Percentiles rank a stretch among this genome's conserved stretches.
These are phyloP conservation scores for Zizania latifolia DNA, from an alignment of 176 grass and related monocot genomes.

Conservation along the genomic window DNA sequence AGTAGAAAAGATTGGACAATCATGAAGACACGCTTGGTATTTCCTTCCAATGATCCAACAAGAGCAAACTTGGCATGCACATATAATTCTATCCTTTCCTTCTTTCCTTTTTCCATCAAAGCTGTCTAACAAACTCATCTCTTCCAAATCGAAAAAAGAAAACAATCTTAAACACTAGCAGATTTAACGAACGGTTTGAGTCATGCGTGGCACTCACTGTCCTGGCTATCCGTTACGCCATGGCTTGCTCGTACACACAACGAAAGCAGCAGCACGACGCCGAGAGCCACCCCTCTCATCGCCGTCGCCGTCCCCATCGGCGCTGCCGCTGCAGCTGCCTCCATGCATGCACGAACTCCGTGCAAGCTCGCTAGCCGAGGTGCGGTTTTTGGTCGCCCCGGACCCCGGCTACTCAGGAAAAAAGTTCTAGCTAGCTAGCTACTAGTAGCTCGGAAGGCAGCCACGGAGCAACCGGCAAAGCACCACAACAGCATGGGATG, in stretches of 20 bases:
- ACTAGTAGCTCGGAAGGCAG: constrained; percentile 40
- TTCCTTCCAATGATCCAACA: not conserved
- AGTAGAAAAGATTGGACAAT: not conserved
- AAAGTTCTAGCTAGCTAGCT: not conserved
- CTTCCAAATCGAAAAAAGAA: not conserved
- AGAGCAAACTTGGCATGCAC: not conserved
- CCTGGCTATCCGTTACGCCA: constrained; percentile 46
- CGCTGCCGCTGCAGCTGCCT: not conserved
- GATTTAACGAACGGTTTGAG: not conserved
- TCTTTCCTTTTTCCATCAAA: not conserved
- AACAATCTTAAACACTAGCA: not conserved
- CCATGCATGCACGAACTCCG: constrained; percentile 1
- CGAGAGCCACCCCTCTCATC: constrained; percentile 36
- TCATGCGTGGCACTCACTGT: constrained; percentile 50
- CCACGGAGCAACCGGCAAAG: no score
- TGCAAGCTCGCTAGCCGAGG: constrained; percentile 16
- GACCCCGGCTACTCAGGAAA: constrained; percentile 24
- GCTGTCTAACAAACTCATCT: not conserved
- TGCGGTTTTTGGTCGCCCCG: constrained; percentile 40
- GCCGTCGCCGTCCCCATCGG: not conserved
- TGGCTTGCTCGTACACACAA: constrained; percentile 26
- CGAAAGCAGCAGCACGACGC: constrained; percentile 27
- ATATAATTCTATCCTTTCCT: not conserved
- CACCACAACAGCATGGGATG: constrained; percentile 60
- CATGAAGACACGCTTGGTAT: not conserved